Evolutionary conservation across 495 filamentous ascomycete species (phyloP).

Genomic region (Bryoglossum gracile): DNA sequence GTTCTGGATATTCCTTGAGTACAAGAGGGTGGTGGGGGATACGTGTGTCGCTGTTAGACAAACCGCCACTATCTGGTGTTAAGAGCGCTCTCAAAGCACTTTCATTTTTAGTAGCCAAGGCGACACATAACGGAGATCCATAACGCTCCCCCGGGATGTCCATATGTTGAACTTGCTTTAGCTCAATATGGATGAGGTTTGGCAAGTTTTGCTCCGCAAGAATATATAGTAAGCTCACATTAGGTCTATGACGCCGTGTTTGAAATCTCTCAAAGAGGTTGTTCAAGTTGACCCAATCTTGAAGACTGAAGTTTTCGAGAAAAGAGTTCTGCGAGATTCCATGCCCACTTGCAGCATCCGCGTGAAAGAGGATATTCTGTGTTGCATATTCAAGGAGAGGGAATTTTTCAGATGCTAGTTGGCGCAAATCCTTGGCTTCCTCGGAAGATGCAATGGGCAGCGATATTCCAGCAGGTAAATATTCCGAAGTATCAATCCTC

Average conservation of each 20-base stretch:
- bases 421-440: slow-evolving; percentile 18
- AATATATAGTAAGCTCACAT: slow-evolving; percentile 35
- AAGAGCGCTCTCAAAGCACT: background rate
- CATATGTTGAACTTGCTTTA: background rate
- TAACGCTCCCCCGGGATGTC: background rate
- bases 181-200: slow-evolving; percentile 28
- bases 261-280: slow-evolving; percentile 2
- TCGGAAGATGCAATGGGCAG: slow-evolving; percentile 4
- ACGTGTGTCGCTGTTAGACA: background rate
- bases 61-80: background rate
- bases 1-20: background rate
- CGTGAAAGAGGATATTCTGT: slow-evolving; percentile 37
- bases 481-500: slow-evolving; percentile 10
- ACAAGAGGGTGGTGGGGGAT: background rate
- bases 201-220: slow-evolving; percentile 33
- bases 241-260: background rate
- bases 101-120: background rate
- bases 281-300: background rate
- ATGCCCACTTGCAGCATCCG: slow-evolving; percentile 29
- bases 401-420: slow-evolving; percentile 20
- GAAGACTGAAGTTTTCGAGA: background rate
- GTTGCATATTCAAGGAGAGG: slow-evolving; percentile 39
- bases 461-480: slow-evolving; percentile 6
- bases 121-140: background rate
- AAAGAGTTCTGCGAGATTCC: slow-evolving; percentile 15